Base-by-base conservation (phyloP, 148 eudicot genomes). In the Silene uniflora region DNA sequence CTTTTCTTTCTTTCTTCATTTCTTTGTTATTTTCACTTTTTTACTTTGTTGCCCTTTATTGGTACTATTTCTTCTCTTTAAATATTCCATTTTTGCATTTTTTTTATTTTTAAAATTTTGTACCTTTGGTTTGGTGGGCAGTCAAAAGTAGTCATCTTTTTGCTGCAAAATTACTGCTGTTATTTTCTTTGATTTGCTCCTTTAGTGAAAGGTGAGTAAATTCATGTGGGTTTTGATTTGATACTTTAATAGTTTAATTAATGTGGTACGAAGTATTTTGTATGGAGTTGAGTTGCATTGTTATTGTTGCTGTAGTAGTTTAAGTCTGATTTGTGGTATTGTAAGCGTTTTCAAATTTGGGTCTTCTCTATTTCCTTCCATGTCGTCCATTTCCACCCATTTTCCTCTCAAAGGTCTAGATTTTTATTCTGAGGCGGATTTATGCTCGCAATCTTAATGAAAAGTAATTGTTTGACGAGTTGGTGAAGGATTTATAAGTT, bases 61-160 rank as follows among this genome's bases (percentile, higher is more conserved):
- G 72, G 39, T 76, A 58, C 0, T 49, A 10, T 39, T 62, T 5
- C 62, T 6, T 5, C 23, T 23, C 23, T 62, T 29, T 10, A 8
- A 19, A 46, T 27, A 12, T 70, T 77, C 54, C 3, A 42, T 65
- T 64, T 64, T 55, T 69, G 79, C 73, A 63, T 80, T 76, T 62
- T 73, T 73, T 70, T 71, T 21, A 1, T 21, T 60, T 0, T 17
- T 60, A 25, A 29, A 29, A 29, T 63, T 63, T 24, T 24, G 23
- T 63, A 23, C 35, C 35, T 63, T 63, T 63, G 32, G 35, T 35
- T 35, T 67, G 71, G 16, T 67, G 71, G 71, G 13, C 64, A 21
- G 22, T 62, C 24, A 32, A 75, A 61, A 13, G 8, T 10, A 44
- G 63, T 75, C 62, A 12, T 18, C 21, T 42, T 35, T 18, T 67